A percentile compares a stretch with the other conserved stretches of the same genome.
Conservation (phyloP, 768 basidiomycete species). For the Tricholoma hemisulphureum region DNA sequence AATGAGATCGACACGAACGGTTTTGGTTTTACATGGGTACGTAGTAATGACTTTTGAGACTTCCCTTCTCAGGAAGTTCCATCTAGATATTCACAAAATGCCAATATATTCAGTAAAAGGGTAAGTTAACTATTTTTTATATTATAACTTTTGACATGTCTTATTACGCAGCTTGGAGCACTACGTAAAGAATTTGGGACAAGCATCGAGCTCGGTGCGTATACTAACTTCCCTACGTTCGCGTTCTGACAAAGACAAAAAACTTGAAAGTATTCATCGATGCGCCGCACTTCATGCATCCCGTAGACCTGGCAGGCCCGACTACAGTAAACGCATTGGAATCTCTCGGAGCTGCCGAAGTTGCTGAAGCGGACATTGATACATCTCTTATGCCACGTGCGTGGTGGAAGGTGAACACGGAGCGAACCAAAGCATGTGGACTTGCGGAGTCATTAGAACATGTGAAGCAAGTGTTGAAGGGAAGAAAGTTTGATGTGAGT, state of each 20-base stretch:
- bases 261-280: constrained; percentile 67
- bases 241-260: neutral
- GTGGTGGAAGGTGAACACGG: constrained; percentile 67
- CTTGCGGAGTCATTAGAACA: constrained; percentile 54
- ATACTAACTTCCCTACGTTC: neutral
- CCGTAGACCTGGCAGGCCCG: constrained; percentile 50
- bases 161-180: constrained; percentile 56
- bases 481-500: constrained; percentile 66
- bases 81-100: constrained; percentile 70
- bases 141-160: neutral
- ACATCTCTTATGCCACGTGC: constrained; percentile 58
- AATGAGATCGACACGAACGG: constrained; percentile 27
- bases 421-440: constrained; percentile 51
- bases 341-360: constrained; percentile 37
- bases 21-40: constrained; percentile 46
- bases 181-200: constrained; percentile 68
- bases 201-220: constrained; percentile 60
- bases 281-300: constrained; percentile 64
- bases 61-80: neutral
- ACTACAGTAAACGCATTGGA: constrained; percentile 20
- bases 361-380: constrained; percentile 40
- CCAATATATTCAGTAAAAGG: constrained; percentile 65
- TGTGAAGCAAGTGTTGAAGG: constrained; percentile 56
- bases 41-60: neutral
- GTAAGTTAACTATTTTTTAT: constrained; percentile 36